Percentiles rank a stretch among this genome's conserved stretches.
phyloP scores from a whole-genome alignment of 2,329 filamentous ascomycete genomes.

The Calonectria naviculata region DNA sequence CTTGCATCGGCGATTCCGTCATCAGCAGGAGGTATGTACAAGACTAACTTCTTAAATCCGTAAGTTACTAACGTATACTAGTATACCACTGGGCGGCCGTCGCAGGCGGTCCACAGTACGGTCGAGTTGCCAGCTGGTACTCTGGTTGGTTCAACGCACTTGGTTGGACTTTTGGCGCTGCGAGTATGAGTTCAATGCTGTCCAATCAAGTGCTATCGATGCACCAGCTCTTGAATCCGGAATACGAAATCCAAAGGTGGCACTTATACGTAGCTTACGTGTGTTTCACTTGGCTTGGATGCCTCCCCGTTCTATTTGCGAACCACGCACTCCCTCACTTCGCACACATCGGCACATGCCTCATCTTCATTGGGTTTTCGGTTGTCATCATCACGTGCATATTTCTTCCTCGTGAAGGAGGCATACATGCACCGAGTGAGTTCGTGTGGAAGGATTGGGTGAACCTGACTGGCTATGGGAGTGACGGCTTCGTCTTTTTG shows the following conservation, averaged over 20 bases:
- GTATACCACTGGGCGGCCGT: constrained; percentile 73
- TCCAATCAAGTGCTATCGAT: constrained; percentile 54
- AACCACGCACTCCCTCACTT: constrained; percentile 64
- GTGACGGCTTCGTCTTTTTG: constrained; percentile 52
- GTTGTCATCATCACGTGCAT: constrained; percentile 65
- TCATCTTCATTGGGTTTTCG: constrained; percentile 62
- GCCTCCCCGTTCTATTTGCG: constrained; percentile 58
- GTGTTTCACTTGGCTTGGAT: constrained; percentile 51
- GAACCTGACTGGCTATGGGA: constrained; percentile 50
- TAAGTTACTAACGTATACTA: neutral
- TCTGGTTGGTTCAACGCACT: constrained; percentile 59
- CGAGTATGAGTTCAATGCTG: constrained; percentile 52
- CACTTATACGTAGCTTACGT: constrained; percentile 57
- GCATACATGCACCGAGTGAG: constrained; percentile 42
- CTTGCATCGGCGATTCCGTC: constrained; percentile 70
- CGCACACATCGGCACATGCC: constrained; percentile 62
- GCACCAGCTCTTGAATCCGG: constrained; percentile 53
- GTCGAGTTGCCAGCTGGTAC: constrained; percentile 59
- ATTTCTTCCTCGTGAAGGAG: constrained; percentile 56
- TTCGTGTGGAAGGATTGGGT: constrained; percentile 55
- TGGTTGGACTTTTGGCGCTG: constrained; percentile 51
- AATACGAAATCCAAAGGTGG: constrained; percentile 49
- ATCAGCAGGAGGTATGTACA: constrained; percentile 53
- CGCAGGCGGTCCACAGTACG: constrained; percentile 62
- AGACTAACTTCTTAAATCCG: fast-evolving